A percentile compares a stretch with the other conserved stretches of the same genome.
phyloP scores from a whole-genome alignment of 805 yeast genomes.

The Saturnispora halmiae region DNA sequence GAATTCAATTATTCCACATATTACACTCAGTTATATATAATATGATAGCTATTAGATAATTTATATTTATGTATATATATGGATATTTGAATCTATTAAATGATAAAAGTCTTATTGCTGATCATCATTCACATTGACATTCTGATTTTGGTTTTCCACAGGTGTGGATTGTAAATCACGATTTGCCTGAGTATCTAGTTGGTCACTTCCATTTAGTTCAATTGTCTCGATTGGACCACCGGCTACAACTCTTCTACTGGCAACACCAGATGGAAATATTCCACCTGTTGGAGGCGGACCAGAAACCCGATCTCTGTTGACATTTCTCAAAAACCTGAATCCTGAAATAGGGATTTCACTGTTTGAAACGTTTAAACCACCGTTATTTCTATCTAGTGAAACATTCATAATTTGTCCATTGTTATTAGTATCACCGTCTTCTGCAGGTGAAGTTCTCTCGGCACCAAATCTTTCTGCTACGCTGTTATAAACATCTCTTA shows the following conservation, averaged over 20 bases:
- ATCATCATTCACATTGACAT: not conserved
- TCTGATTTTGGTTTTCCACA: not conserved
- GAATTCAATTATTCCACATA: too few species aligned
- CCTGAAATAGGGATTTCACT: conserved; percentile 5
- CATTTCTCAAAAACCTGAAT: conserved; percentile 4
- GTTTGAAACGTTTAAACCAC: too few species aligned
- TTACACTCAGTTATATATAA: too few species aligned
- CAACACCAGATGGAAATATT: conserved; percentile 8
- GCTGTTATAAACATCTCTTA: conserved; percentile 6
- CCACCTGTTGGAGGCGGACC: conserved; percentile 9
- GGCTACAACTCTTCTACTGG: conserved; percentile 1
- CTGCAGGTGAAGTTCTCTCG: not conserved
- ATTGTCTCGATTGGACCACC: conserved; percentile 8
- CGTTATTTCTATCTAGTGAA: not conserved
- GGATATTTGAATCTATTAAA: not conserved
- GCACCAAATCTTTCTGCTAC: conserved; percentile 6
- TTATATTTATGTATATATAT: not conserved
- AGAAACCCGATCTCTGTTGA: conserved; percentile 7
- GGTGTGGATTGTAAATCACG: too few species aligned
- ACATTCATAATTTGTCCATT: conserved; percentile 4
- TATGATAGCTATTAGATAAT: too few species aligned
- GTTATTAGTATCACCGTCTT: not conserved
- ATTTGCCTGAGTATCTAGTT: not conserved
- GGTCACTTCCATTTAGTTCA: conserved; percentile 1
- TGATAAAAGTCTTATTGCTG: not conserved